These are phyloP conservation scores for Arthromyces matolae DNA, from an alignment of 768 basidiomycete genomes.

Conservation along the genomic window DNA sequence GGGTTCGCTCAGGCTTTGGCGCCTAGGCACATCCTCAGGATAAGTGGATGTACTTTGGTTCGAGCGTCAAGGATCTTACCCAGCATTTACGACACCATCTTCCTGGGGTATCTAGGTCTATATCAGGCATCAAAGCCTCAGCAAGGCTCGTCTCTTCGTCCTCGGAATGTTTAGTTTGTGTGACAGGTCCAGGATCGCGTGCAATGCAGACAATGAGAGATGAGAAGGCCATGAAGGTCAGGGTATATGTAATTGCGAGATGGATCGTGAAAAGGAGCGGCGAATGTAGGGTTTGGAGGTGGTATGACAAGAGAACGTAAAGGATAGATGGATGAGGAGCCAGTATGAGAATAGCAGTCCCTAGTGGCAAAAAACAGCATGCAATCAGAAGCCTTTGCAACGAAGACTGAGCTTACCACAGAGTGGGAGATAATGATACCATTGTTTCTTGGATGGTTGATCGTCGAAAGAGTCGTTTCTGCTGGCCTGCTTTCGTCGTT, in stretches of 20 bases:
- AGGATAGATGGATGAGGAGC: constrained; percentile 75
- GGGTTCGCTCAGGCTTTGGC: constrained; percentile 75
- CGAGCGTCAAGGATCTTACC: constrained; percentile 43
- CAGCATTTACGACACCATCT: constrained; percentile 80
- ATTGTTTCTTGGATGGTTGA: constrained; percentile 39
- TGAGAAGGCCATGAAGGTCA: constrained; percentile 66
- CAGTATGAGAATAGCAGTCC: constrained; percentile 52
- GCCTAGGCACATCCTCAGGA: constrained; percentile 38
- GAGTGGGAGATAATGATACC: constrained; percentile 59
- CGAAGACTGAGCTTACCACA: constrained; percentile 35
- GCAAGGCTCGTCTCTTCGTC: constrained; percentile 46
- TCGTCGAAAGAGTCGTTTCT: constrained; percentile 5
- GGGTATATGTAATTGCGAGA: constrained; percentile 53
- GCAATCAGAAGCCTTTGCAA: not conserved
- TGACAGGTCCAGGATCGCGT: constrained; percentile 72
- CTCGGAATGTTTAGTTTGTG: constrained; percentile 22
- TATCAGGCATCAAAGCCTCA: constrained; percentile 58
- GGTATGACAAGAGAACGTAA: constrained; percentile 62
- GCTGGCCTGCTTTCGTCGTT: not conserved
- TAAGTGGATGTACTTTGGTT: too few species aligned
- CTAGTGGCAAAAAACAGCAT: constrained; percentile 17
- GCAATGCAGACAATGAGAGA: constrained; percentile 70
- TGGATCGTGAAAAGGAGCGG: constrained; percentile 49
- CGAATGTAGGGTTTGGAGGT: constrained; percentile 51
- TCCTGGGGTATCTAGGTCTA: constrained; percentile 49